Evolutionary conservation across 73 alveolate genomes (phyloP), one percentile per base, ranked within the genome.

Genomic region (Paramecium tetraurelia): DNA sequence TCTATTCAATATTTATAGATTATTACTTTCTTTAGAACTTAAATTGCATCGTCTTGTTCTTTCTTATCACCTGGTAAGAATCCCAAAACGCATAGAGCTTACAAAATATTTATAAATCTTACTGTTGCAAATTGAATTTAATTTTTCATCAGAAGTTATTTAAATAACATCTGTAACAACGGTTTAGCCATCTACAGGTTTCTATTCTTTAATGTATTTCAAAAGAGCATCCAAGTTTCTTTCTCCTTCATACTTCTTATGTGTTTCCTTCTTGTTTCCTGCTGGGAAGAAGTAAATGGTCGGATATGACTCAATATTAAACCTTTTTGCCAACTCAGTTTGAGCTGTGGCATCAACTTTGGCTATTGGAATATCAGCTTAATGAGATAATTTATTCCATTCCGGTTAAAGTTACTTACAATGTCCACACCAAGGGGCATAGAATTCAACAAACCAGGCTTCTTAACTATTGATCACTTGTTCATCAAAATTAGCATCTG

Each of bases 261-360:
- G 58, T 24, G 97, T 70, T 9, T 88, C 93, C 11, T 43, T 35
- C 20, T 58, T 46, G 75, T 58, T 41, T 12, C 89, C 88, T 10
- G 95, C 93, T 14, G 94, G 92, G 96, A 97, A 98, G 96, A 95
- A 95, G 72, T 94, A 96, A 59, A 97, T 92, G 10, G 99, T 96
- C 48, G 99, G 99, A 69, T 95, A 97, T 0, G 98, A 98, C 22
- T 89, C 41, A 41, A 97, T 96, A 36, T 95, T 93, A 48, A 92
- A 96, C 84, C 96, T 94, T 57, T 46, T 77, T 1, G 99, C 99
- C 16, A 97, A 88, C 31, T 63, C 90, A 38, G 92, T 22, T 77
- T 98, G 96, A 20, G 85, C 98, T 12, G 99, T 96, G 11, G 99
- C 99, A 86, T 98, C 99, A 22, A 98, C 98, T 92, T 98, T 98